Evolutionary conservation across 225 moss, liverwort and hornwort species (phyloP), one percentile per base, ranked within the genome.

Genomic region (Sphagnum tenellum): DNA sequence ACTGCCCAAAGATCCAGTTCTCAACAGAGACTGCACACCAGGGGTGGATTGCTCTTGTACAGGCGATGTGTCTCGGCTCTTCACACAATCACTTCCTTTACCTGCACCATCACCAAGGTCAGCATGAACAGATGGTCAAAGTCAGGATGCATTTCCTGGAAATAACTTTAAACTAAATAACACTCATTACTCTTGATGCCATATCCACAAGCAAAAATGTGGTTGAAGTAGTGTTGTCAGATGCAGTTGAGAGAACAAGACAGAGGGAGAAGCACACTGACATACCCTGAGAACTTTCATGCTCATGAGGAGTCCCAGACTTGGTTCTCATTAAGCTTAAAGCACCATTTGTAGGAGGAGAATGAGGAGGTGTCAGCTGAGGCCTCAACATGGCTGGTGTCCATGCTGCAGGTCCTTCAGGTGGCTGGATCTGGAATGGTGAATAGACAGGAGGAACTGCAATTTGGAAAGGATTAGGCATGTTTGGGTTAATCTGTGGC

Each of bases 331-430:
- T 85, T 5, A 66, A 4, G 46, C 62, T 60, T 54, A 11, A 44
- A 8, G 73, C 13, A 14, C 55, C 70, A 12, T 56, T 74, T 63
- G 71, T 55, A 64, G 86, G 86, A 57, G 90, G 86, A 59, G 83
- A 88, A 57, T 79, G 75, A 59, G 85, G 78, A 4, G 88, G 74
- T 13, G 90, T 88, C 2, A 88, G 74, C 50, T 88, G 83, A 7
- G 81, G 86, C 46, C 86, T 81, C 61, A 81, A 74, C 48, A 82
- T 75, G 4, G 84, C 71, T 3, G 80, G 57, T 13, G 82, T 57
- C 80, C 80, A 79, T 10, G 75, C 59, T 9, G 77, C 44, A 4
- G 77, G 64, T 10, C 80, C 76, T 57, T 87, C 89, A 3, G 80
- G 77, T 0, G 77, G 65, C 64, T 80, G 86, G 8, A 86, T 73